Conservation (phyloP, 2,329 filamentous ascomycete genomes). For the Clarireedia paspali region DNA sequence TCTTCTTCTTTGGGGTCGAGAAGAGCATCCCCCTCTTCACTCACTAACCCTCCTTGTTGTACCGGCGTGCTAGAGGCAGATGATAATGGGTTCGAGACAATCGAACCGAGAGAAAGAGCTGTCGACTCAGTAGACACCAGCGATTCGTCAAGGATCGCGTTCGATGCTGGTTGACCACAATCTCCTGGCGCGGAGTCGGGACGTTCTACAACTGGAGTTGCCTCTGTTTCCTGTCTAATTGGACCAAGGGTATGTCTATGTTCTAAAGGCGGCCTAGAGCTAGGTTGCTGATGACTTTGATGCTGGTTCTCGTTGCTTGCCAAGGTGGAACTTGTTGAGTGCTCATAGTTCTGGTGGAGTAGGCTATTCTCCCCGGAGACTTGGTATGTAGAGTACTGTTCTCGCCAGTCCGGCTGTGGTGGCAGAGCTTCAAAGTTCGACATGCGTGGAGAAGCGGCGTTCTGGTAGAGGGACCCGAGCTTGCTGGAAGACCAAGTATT, state of each 20-base stretch:
- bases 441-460: constrained; percentile 30
- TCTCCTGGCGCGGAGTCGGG: constrained; percentile 27
- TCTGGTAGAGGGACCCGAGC: constrained; percentile 28
- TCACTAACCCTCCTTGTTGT: constrained; percentile 33
- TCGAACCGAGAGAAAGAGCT: constrained; percentile 30
- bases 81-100: constrained; percentile 35
- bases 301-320: constrained; percentile 13
- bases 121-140: constrained; percentile 34
- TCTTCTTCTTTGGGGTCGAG: constrained; percentile 28
- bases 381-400: constrained; percentile 29
- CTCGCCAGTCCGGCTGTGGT: constrained; percentile 31
- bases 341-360: constrained; percentile 23
- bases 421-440: constrained; percentile 31
- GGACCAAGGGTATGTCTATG: constrained; percentile 27
- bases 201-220: constrained; percentile 21
- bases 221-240: constrained; percentile 20
- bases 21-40: constrained; percentile 40
- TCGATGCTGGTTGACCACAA: constrained; percentile 19
- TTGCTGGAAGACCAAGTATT: constrained; percentile 32
- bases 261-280: constrained; percentile 22
- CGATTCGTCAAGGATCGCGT: constrained; percentile 34
- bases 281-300: constrained; percentile 14
- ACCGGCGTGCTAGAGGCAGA: constrained; percentile 32
- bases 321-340: constrained; percentile 19
- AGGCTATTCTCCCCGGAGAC: constrained; percentile 25